phyloP scores from a whole-genome alignment of 1,284 basidiomycete genomes.

The Quambalaria eucalypti region DNA sequence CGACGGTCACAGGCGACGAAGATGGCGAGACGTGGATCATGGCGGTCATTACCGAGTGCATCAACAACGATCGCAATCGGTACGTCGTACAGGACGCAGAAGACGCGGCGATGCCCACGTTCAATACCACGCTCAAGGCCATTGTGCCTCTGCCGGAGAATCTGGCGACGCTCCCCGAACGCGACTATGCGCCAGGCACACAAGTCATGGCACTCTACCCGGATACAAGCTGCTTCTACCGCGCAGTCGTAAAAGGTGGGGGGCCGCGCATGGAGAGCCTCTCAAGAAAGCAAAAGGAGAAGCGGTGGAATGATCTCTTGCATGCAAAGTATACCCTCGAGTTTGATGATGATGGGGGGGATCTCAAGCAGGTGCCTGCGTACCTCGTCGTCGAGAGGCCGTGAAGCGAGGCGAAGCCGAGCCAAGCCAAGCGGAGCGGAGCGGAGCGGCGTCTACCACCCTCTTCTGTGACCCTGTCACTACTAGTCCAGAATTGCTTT shows the following conservation, averaged over 20 bases:
- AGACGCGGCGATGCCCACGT: slow-evolving; percentile 11
- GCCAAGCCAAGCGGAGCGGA: too few relatives aligned
- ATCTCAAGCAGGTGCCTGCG: slow-evolving; percentile 38
- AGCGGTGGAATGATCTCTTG: slow-evolving; percentile 32
- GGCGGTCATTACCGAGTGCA: slow-evolving; percentile 26
- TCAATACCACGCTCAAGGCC: slow-evolving; percentile 30
- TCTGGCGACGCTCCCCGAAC: slow-evolving; percentile 29
- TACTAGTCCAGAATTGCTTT: too few relatives aligned
- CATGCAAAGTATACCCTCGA: slow-evolving; percentile 37
- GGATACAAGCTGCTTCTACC: slow-evolving; percentile 46
- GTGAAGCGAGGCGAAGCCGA: too few relatives aligned
- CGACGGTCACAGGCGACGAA: slow-evolving; percentile 5
- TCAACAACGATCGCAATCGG: slow-evolving; percentile 26
- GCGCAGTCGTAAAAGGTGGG: slow-evolving; percentile 38
- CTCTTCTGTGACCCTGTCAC: too few relatives aligned
- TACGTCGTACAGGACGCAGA: slow-evolving; percentile 30
- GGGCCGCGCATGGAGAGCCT: slow-evolving; percentile 23
- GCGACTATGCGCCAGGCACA: slow-evolving; percentile 30
- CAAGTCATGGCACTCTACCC: slow-evolving; percentile 45
- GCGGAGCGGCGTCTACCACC: too few relatives aligned
- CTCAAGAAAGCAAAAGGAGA: slow-evolving; percentile 6
- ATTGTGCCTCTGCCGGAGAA: slow-evolving; percentile 41
- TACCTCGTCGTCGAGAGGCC: slow-evolving; percentile 41
- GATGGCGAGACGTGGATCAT: slow-evolving; percentile 36
- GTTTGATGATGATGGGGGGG: slow-evolving; percentile 44